phyloP scores from a whole-genome alignment of 73 alveolate genomes.

The Blepharisma japonicum region DNA sequence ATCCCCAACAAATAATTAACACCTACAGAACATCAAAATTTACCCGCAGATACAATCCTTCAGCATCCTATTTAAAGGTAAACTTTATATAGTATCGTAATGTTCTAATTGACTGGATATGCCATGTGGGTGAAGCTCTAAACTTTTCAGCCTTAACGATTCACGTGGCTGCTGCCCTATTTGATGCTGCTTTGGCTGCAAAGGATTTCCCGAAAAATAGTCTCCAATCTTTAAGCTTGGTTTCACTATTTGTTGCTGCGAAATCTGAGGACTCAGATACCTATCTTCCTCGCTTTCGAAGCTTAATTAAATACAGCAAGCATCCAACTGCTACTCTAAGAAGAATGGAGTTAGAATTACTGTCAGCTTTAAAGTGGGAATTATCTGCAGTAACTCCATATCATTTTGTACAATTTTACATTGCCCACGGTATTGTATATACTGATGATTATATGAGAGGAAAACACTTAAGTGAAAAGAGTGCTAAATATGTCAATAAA shows the following conservation, averaged over 20 bases:
- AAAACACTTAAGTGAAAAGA: neutral
- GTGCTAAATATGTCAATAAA: neutral
- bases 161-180: neutral
- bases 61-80: neutral
- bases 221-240: neutral
- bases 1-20: no score
- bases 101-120: neutral
- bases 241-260: conserved; percentile 1
- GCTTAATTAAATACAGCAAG: neutral
- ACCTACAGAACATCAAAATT: no score
- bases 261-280: neutral
- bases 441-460: neutral
- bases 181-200: neutral
- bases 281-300: neutral
- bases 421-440: neutral
- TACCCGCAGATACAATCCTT: no score
- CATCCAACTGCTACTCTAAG: neutral
- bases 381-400: neutral
- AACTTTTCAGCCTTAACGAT: neutral
- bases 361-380: neutral
- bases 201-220: neutral
- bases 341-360: neutral
- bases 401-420: neutral
- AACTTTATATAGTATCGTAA: neutral
- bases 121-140: neutral